A percentile compares a stretch with the other conserved stretches of the same genome.
These are phyloP conservation scores for Hypoxylon sp. DNA, from an alignment of 2,329 filamentous ascomycete genomes.

Conservation along the genomic window DNA sequence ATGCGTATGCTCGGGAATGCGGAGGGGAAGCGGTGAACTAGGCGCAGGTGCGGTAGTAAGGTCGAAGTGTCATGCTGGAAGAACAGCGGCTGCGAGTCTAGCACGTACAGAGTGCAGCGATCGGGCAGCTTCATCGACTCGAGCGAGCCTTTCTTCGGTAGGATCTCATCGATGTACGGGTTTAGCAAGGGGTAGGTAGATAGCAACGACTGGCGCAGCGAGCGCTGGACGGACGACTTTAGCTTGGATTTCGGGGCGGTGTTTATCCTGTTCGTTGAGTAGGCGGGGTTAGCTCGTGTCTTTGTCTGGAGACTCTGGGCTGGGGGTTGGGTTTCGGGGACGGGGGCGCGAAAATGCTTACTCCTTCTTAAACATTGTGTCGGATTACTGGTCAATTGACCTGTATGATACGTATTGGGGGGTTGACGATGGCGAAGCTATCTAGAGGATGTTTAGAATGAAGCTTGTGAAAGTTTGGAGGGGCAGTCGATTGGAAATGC, in stretches of 20 bases:
- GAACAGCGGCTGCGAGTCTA: slow-evolving; percentile 85
- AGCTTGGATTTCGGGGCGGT: slow-evolving; percentile 91
- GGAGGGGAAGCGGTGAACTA: slow-evolving; percentile 91
- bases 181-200: slow-evolving; percentile 88
- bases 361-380: slow-evolving; percentile 94
- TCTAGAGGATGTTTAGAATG: slow-evolving; percentile 17
- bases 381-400: slow-evolving; percentile 36
- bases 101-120: slow-evolving; percentile 88
- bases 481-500: slow-evolving; percentile 47
- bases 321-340: slow-evolving; percentile 11
- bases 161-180: slow-evolving; percentile 91
- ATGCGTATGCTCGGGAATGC: slow-evolving; percentile 89
- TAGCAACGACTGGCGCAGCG: slow-evolving; percentile 84
- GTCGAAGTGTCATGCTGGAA: slow-evolving; percentile 85
- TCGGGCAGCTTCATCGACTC: slow-evolving; percentile 95
- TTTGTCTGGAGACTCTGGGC: background rate
- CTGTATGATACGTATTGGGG: slow-evolving; percentile 20
- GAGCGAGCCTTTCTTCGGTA: slow-evolving; percentile 94
- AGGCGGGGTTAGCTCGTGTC: slow-evolving; percentile 41
- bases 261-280: slow-evolving; percentile 71
- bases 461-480: slow-evolving; percentile 56
- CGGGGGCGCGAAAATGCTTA: slow-evolving; percentile 59
- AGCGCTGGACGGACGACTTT: slow-evolving; percentile 94
- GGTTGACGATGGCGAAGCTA: slow-evolving; percentile 21
- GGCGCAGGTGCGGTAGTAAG: slow-evolving; percentile 87